Evolutionary conservation across 192 early-diverging fungal species (phyloP).

Genomic region (Cladochytrium replicatum): DNA sequence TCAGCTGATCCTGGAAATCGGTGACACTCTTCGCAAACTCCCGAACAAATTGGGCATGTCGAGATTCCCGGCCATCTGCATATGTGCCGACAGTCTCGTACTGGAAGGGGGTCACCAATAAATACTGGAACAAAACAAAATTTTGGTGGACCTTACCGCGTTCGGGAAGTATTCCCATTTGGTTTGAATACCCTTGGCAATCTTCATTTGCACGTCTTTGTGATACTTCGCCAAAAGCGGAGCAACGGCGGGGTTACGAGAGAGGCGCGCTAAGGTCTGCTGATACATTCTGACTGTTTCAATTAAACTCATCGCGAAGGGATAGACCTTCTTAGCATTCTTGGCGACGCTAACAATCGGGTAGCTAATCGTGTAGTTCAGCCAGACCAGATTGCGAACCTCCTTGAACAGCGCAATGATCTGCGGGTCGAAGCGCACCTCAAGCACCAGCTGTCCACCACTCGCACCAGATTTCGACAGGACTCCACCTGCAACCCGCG

Average conservation of each 20-base stretch:
- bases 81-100: too few species aligned
- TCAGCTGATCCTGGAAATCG: conserved; percentile 94
- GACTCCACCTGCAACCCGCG: conserved; percentile 44
- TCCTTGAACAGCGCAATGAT: conserved; percentile 98
- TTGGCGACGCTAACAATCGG: conserved; percentile 83
- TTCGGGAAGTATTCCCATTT: conserved; percentile 95
- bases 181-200: conserved; percentile 59
- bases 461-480: too few species aligned
- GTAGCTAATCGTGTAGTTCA: conserved; percentile 88
- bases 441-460: too few species aligned
- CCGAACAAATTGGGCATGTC: conserved; percentile 86
- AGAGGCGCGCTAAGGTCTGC: conserved; percentile 70
- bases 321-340: conserved; percentile 95
- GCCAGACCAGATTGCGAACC: conserved; percentile 92
- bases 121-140: too few species aligned
- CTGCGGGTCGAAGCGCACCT: conserved; percentile 89
- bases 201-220: conserved; percentile 83
- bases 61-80: conserved; percentile 80
- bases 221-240: conserved; percentile 86
- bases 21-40: conserved; percentile 85
- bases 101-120: too few species aligned
- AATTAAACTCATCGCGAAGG: conserved; percentile 91
- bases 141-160: conserved; percentile 42
- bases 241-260: conserved; percentile 61
- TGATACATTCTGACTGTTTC: conserved; percentile 92